Evolutionary conservation across 176 grass and related monocot species (phyloP), one percentile per base, ranked within the genome.

Genomic region (Ampelocalamus luodianensis): DNA sequence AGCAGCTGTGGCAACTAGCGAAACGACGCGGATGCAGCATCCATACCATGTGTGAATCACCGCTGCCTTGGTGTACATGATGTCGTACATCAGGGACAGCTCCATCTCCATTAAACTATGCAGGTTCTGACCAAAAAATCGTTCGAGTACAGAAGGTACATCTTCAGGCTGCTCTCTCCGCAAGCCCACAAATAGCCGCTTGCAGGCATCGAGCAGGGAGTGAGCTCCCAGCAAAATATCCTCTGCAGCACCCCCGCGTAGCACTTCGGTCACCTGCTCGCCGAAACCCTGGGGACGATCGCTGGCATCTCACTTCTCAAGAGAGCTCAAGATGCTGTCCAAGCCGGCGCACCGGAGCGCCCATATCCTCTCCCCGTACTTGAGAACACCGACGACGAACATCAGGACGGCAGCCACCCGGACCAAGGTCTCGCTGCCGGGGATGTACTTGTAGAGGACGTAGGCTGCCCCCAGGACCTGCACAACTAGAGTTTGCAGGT

Each of bases 21-120:
- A 63, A 39, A 82, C 11, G 27, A 54, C 14, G 4, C 82, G 82
- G 18, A 89, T 8, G 15, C 78, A 27, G 29, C 65, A 75, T 29
- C 86, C 90, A 0, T n/a, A 6, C 12, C 23, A 7, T 6, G 38
- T 82, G 65, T 86, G 71, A 13, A 86, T 45, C 0, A 77, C 62
- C 5, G 34, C 6, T 1, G 77, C 67, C 51, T 92, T 92, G 51
- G 82, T 92, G 82, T 92, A 85, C 5, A 92, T 82, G 11, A 92
- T 73, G 10, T 86, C 85, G 29, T 86, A 86, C 15, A 76, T 9
- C 6, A 90, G 61, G 26, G 80, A 81, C 6, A 87, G 26, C 37
- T 87, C 79, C 16, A 87, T 44, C 42, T 83, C 73, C 18, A 56
- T 24, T 14, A 75, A 4, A 16, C n/a, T 11, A 8, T 18, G 58